phyloP scores from a whole-genome alignment of 768 basidiomycete genomes.

The Boletus rubescentipes region DNA sequence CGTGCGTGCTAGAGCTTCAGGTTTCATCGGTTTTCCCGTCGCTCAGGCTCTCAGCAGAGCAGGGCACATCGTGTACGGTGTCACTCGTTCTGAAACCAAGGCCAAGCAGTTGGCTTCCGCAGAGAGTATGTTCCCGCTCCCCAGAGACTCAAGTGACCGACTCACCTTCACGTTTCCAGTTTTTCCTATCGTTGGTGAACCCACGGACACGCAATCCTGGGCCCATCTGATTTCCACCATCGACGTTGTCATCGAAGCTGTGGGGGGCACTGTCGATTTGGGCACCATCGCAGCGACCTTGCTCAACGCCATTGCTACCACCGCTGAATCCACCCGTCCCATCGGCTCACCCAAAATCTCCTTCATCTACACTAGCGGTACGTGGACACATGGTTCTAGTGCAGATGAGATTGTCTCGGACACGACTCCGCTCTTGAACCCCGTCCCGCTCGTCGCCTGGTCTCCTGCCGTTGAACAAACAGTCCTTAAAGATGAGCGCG shows the following conservation, averaged over 20 bases:
- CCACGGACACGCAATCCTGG: slow-evolving; percentile 15
- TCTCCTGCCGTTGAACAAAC: slow-evolving; percentile 18
- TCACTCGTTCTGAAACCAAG: slow-evolving; percentile 29
- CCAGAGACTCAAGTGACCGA: background rate
- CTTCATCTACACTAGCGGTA: slow-evolving; percentile 34
- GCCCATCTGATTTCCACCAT: slow-evolving; percentile 14
- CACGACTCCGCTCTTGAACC: slow-evolving; percentile 17
- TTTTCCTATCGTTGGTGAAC: slow-evolving; percentile 26
- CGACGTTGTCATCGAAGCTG: slow-evolving; percentile 23
- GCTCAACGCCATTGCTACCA: slow-evolving; percentile 14
- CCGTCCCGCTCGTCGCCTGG: slow-evolving; percentile 19
- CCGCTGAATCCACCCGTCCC: slow-evolving; percentile 18
- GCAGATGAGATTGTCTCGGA: slow-evolving; percentile 17
- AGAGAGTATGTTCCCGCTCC: slow-evolving; percentile 18
- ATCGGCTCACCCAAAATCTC: slow-evolving; percentile 27
- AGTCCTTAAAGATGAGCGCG: slow-evolving; percentile 10
- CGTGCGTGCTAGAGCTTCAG: slow-evolving; percentile 24
- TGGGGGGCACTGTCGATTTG: slow-evolving; percentile 14
- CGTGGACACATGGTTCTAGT: slow-evolving; percentile 30
- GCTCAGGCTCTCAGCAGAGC: slow-evolving; percentile 34
- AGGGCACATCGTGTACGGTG: slow-evolving; percentile 36
- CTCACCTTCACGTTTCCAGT: slow-evolving; percentile 6
- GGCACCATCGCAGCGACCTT: slow-evolving; percentile 17
- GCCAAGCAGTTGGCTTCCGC: slow-evolving; percentile 24
- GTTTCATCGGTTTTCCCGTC: slow-evolving; percentile 31